Evolutionary conservation across 2,329 filamentous ascomycete species (phyloP).

Genomic region (Aspergillus chevalieri): DNA sequence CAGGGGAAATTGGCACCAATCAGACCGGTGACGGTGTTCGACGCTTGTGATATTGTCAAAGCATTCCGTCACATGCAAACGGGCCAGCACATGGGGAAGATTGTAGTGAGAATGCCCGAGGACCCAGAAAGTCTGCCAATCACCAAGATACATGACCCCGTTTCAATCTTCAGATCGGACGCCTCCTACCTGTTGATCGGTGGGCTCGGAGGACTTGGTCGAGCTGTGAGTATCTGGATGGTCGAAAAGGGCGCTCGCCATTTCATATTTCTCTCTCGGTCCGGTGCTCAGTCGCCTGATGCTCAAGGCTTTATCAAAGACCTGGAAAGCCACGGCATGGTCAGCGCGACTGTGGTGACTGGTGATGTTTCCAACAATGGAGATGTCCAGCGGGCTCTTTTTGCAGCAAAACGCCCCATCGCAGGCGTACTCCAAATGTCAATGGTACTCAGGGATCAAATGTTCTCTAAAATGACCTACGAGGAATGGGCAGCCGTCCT

Average conservation of each 20-base stretch:
- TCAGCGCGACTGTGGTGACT: background rate
- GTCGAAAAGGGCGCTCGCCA: slow-evolving; percentile 9
- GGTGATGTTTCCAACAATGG: slow-evolving; percentile 5
- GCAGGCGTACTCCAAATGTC: slow-evolving; percentile 18
- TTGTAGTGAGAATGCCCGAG: background rate
- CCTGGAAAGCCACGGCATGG: background rate
- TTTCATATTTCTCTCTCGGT: slow-evolving; percentile 9
- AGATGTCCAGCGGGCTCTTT: slow-evolving; percentile 6
- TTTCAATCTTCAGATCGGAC: background rate
- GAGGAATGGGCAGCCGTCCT: slow-evolving; percentile 25
- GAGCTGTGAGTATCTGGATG: slow-evolving; percentile 10
- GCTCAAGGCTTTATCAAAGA: slow-evolving; percentile 4
- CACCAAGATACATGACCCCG: background rate
- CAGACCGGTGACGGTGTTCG: background rate
- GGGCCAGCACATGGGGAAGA: background rate
- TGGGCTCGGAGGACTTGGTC: slow-evolving; percentile 13
- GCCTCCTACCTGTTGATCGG: slow-evolving; percentile 12
- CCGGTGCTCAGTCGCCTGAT: background rate
- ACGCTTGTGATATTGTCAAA: background rate
- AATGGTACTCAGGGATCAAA: slow-evolving; percentile 11
- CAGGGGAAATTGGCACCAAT: slow-evolving; percentile 5
- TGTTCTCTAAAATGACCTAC: slow-evolving; percentile 25
- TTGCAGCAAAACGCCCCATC: background rate
- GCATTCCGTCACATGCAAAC: background rate
- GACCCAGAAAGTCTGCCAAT: background rate